Base-by-base conservation (phyloP, 495 filamentous ascomycete species). In the Neurospora sp. region DNA sequence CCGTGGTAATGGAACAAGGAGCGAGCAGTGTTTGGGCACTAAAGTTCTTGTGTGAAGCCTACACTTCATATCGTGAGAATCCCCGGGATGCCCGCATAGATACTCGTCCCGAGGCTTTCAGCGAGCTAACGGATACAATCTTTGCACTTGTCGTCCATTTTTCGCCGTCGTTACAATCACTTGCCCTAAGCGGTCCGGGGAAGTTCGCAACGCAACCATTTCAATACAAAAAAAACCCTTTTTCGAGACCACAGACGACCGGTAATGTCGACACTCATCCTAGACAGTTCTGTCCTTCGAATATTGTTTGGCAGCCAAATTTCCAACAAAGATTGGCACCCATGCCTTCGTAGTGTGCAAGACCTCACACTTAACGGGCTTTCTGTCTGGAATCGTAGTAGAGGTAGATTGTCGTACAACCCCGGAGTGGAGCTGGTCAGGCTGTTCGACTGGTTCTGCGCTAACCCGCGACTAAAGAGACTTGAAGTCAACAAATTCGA, bases 11-110 rank as follows among this genome's bases (percentile, higher is more conserved):
- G n/a, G 46, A 53, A 22, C 46, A 6, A 53, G 46, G 20, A 53
- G 7, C 20, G 10, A 53, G n/a, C n/a, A 53, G 46, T 53, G 1
- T 0, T 20, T 22, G 46, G 46, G 46, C 46, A 11, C 1, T 5
- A 0, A 12, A 53, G 0, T 6, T 4, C 20, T 10, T 53, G 1
- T 10, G n/a, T 12, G 0, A 53, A 1, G n/a, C 20, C n/a, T 53
- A 53, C 3, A n/a, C 0, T 5, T 5, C 2, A 22, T 22, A 53
- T 12, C 46, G 20, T 20, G 10, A 53, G 46, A 53, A 12, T 22
- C n/a, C 20, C 0, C 4, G 2, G 46, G n/a, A 2, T 20, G 2
- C 10, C 0, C 46, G 9, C 0, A 2, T 22, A 11, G 2, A 12
- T 53, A 11, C 2, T 22, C 0, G n/a, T 22, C 0, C 10, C 46